phyloP scores from a whole-genome alignment of 73 alveolate genomes.

The Paramecium bursaria region DNA sequence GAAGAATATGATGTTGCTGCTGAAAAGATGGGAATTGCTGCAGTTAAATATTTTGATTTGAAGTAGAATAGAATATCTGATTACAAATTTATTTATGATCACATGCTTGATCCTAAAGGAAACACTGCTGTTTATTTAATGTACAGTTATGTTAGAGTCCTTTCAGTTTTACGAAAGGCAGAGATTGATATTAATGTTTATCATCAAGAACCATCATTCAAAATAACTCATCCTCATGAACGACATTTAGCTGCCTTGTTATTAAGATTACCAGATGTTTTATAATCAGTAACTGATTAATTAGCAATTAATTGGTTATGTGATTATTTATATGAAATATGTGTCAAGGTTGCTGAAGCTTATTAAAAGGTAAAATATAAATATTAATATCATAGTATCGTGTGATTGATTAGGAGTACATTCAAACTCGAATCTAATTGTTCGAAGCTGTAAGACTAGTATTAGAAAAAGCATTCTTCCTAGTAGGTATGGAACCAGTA shows the following conservation, averaged over 20 bases:
- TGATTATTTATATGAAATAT: slow-evolving; percentile 94
- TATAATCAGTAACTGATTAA: slow-evolving; percentile 93
- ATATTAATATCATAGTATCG: slow-evolving; percentile 85
- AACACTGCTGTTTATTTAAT: slow-evolving; percentile 99
- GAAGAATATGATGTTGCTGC: slow-evolving; percentile 87
- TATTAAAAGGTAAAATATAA: slow-evolving; percentile 44
- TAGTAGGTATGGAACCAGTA: slow-evolving; percentile 85
- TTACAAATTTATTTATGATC: slow-evolving; percentile 94
- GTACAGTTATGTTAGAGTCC: slow-evolving; percentile 97
- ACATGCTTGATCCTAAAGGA: slow-evolving; percentile 99
- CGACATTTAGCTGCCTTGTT: slow-evolving; percentile 89
- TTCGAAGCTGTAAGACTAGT: slow-evolving; percentile 79
- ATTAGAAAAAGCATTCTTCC: slow-evolving; percentile 72
- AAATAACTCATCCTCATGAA: slow-evolving; percentile 79
- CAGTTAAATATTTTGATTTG: slow-evolving; percentile 98
- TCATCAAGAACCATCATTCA: slow-evolving; percentile 64
- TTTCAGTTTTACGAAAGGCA: slow-evolving; percentile 95
- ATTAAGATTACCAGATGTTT: slow-evolving; percentile 93
- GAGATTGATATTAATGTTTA: slow-evolving; percentile 78
- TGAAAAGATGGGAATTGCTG: slow-evolving; percentile 96
- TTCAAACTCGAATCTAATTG: slow-evolving; percentile 76
- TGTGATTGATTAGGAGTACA: slow-evolving; percentile 90
- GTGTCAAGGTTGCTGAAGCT: slow-evolving; percentile 91
- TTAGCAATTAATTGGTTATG: slow-evolving; percentile 91
- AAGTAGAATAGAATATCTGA: slow-evolving; percentile 95